These are phyloP conservation scores for Podila clonocystis DNA, from an alignment of 192 early-diverging fungal species.

Conservation along the genomic window DNA sequence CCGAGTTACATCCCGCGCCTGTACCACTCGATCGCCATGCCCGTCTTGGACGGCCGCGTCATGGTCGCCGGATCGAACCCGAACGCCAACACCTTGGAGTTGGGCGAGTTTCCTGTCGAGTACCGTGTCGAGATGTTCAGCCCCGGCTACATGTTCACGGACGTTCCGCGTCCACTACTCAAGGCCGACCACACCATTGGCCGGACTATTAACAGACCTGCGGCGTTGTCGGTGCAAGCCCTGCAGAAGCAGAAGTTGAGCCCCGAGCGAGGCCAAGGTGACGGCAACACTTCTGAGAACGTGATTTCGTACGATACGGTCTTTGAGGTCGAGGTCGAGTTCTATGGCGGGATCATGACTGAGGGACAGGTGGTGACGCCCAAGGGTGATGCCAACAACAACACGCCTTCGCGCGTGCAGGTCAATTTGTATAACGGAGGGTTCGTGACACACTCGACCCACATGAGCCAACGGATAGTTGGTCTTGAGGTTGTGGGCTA, in stretches of 20 bases:
- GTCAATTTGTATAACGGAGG: conserved; percentile 56
- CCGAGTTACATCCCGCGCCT: conserved; percentile 63
- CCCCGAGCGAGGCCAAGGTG: conserved; percentile 24
- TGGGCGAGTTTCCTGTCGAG: conserved; percentile 56
- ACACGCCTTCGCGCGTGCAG: conserved; percentile 25
- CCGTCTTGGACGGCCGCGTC: conserved; percentile 55
- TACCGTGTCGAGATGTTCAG: conserved; percentile 67
- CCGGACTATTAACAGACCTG: conserved; percentile 8
- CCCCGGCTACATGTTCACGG: conserved; percentile 61
- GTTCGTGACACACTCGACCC: conserved; percentile 63
- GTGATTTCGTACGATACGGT: conserved; percentile 29
- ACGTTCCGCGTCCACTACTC: conserved; percentile 47
- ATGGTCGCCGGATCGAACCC: conserved; percentile 55
- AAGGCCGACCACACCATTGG: conserved; percentile 27
- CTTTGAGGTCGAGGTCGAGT: conserved; percentile 41
- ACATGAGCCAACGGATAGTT: conserved; percentile 62
- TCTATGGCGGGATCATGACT: conserved; percentile 13
- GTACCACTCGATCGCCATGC: conserved; percentile 68
- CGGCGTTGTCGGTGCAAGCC: conserved; percentile 19
- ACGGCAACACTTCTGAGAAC: conserved; percentile 24
- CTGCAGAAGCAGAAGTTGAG: conserved; percentile 17
- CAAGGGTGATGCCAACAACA: neutral
- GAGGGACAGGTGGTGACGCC: conserved; percentile 18
- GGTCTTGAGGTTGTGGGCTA: conserved; percentile 42
- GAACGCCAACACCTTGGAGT: conserved; percentile 30